Conservation (phyloP, 2,329 filamentous ascomycete species). For the Zymoseptoria crescenta region DNA sequence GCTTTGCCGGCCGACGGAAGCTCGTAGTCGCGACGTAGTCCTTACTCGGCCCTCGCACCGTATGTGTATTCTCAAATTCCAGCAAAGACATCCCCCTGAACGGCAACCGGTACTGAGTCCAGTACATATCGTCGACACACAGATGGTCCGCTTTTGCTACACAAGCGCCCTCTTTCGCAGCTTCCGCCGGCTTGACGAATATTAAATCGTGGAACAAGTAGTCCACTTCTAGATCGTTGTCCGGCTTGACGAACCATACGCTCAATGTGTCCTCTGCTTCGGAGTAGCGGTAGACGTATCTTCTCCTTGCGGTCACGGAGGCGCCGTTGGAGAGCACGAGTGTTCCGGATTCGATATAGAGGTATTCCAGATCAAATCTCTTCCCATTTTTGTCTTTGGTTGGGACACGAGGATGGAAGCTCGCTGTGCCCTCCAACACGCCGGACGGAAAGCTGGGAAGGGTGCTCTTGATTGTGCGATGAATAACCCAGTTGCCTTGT, state of each 20-base stretch:
- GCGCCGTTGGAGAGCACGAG: conserved; percentile 16
- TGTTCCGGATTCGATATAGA: conserved; percentile 26
- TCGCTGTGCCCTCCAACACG: conserved; percentile 21
- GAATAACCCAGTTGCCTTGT: conserved; percentile 26
- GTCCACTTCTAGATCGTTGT: conserved; percentile 55
- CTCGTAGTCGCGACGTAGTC: conserved; percentile 50
- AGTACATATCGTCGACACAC: conserved; percentile 63
- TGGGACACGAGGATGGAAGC: conserved; percentile 24
- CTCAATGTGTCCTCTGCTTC: conserved; percentile 53
- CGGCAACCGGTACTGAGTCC: conserved; percentile 58
- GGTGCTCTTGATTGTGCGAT: conserved; percentile 21
- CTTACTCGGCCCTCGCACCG: conserved; percentile 64
- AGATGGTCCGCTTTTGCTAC: conserved; percentile 58
- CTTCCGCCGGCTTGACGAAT: conserved; percentile 41
- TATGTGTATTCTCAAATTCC: conserved; percentile 55
- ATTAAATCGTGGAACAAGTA: conserved; percentile 66
- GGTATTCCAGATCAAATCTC: conserved; percentile 26
- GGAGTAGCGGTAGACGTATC: conserved; percentile 67
- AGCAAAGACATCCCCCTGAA: conserved; percentile 52
- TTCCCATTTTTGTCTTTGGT: conserved; percentile 15
- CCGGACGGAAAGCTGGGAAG: conserved; percentile 22
- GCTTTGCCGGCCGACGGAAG: conserved; percentile 22
- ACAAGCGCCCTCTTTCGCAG: conserved; percentile 44
- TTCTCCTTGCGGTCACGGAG: conserved; percentile 51
- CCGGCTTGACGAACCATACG: conserved; percentile 63